phyloP scores from a whole-genome alignment of 176 grass and related monocot species.

The Oryza nivara region DNA sequence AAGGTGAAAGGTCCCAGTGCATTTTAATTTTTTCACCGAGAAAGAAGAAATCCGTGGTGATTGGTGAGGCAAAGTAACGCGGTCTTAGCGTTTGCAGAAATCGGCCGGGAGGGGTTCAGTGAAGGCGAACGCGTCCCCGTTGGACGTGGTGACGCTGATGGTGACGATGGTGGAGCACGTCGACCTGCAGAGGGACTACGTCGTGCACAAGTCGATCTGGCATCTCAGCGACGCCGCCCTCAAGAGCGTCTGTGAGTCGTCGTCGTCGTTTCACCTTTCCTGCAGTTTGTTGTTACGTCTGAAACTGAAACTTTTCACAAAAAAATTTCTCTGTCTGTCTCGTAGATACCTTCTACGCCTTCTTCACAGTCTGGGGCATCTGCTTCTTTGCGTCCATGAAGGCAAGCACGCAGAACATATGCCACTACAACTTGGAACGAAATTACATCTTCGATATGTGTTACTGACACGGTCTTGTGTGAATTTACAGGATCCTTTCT shows the following conservation, averaged over 20 bases:
- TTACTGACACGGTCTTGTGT: background rate
- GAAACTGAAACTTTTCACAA: background rate
- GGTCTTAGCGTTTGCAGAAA: slow-evolving; percentile 27
- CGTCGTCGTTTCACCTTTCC: background rate
- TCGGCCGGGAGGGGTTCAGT: slow-evolving; percentile 23
- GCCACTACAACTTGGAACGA: background rate
- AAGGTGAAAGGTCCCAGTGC: background rate
- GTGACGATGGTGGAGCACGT: slow-evolving; percentile 85
- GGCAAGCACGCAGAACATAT: slow-evolving; percentile 31
- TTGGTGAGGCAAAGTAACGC: background rate
- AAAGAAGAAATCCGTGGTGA: background rate
- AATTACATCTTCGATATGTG: background rate
- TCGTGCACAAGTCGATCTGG: slow-evolving; percentile 88
- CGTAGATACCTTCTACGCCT: slow-evolving; percentile 81
- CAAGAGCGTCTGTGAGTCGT: slow-evolving; percentile 77
- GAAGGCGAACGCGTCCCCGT: slow-evolving; percentile 67
- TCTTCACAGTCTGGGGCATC: slow-evolving; percentile 85
- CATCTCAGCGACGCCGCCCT: slow-evolving; percentile 77
- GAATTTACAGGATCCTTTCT: slow-evolving; percentile 72
- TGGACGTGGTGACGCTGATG: slow-evolving; percentile 79
- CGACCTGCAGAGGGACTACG: slow-evolving; percentile 59
- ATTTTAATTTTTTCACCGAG: background rate
- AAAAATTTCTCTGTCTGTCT: background rate
- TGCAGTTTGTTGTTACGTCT: background rate
- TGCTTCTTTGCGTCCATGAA: slow-evolving; percentile 93